Percentiles rank a stretch among this genome's conserved stretches.
Conservation (phyloP, 2,329 filamentous ascomycete genomes). For the Fusarium sp. region DNA sequence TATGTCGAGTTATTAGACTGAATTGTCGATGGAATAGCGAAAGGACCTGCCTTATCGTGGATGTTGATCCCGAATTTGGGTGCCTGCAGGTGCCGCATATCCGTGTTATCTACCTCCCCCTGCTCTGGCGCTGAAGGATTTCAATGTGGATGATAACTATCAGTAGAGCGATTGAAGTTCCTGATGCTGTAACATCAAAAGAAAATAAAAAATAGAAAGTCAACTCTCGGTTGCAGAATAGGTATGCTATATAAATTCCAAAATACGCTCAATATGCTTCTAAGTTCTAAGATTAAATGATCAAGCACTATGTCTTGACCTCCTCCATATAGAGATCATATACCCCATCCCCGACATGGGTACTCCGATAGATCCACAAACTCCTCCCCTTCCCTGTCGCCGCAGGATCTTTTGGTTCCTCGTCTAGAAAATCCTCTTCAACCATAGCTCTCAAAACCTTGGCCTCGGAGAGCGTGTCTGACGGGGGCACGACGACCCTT, state of each 20-base stretch:
- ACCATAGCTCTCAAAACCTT: constrained; percentile 8
- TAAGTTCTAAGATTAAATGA: neutral
- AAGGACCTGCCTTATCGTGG: neutral
- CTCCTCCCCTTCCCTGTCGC: neutral
- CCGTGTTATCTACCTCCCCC: neutral
- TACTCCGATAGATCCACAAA: constrained; percentile 2
- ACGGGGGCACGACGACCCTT: neutral
- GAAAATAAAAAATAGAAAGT: neutral
- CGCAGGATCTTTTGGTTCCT: neutral
- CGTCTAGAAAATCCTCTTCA: neutral
- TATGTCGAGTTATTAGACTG: neutral
- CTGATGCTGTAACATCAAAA: neutral
- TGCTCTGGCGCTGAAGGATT: neutral
- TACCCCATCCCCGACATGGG: neutral
- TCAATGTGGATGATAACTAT: neutral
- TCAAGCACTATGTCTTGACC: neutral
- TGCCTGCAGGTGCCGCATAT: neutral
- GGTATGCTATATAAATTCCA: neutral
- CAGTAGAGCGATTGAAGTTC: neutral
- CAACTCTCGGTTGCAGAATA: neutral
- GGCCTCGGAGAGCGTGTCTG: constrained; percentile 1
- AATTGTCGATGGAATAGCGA: neutral
- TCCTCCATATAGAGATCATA: constrained; percentile 7
- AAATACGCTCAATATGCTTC: neutral
- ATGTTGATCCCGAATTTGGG: neutral